These are phyloP conservation scores for Candida ficus DNA, from an alignment of 805 yeast species.

Conservation along the genomic window DNA sequence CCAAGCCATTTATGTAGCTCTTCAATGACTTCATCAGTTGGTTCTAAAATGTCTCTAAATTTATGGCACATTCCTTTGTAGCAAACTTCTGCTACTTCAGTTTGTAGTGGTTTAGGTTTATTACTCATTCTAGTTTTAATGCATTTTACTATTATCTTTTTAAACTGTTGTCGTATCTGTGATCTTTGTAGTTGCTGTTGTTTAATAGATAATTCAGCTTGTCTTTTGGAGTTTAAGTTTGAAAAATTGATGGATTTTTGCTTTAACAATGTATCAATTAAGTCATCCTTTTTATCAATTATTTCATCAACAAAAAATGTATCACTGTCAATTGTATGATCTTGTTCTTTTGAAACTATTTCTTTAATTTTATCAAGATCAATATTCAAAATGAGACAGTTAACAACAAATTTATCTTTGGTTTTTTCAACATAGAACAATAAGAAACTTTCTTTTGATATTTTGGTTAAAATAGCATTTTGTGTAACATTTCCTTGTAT, in stretches of 20 bases:
- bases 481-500: constrained; percentile 7
- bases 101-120: constrained; percentile 12
- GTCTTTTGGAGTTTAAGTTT: constrained; percentile 16
- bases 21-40: constrained; percentile 4
- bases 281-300: constrained; percentile 16
- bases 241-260: constrained; percentile 13
- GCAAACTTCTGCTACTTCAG: constrained; percentile 23
- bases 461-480: constrained; percentile 13
- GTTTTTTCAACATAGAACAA: constrained; percentile 19
- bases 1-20: constrained; percentile 20
- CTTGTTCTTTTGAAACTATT: constrained; percentile 4
- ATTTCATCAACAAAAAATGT: constrained; percentile 20
- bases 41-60: constrained; percentile 12
- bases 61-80: constrained; percentile 19
- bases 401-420: constrained; percentile 8
- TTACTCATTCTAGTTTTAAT: constrained; percentile 14
- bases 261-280: constrained; percentile 20
- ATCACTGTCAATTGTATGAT: neutral
- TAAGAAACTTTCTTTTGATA: constrained; percentile 10
- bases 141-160: constrained; percentile 13
- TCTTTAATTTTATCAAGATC: constrained; percentile 8
- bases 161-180: constrained; percentile 15
- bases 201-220: constrained; percentile 15
- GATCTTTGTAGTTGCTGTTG: constrained; percentile 16
- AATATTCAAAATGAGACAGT: constrained; percentile 18